Evolutionary conservation across 306 rosid genomes (phyloP), one percentile per base, ranked within the genome.

Genomic region (Acacia confusa): DNA sequence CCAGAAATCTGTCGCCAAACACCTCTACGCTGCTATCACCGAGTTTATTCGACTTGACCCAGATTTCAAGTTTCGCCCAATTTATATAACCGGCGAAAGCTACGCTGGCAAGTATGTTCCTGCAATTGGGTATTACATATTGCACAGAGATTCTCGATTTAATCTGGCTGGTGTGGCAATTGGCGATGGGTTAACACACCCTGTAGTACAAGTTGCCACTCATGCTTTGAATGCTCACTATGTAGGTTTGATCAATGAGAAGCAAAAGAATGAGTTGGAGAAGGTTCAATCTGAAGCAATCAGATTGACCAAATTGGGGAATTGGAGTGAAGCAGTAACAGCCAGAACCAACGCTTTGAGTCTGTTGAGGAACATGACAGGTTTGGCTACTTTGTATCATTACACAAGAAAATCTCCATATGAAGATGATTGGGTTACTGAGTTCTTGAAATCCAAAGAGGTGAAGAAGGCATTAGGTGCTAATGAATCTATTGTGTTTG

Each of bases 391-490:
- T 53, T 8, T n/a, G 13, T 53, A 7, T n/a, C 25, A 53, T 4
- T 53, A 20, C 61, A 53, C 61, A 20, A 53, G 27, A 20, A 53
- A 53, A 53, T 11, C 12, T 53, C 24, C 24, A 1, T 53, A 53
- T 53, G 61, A n/a, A 11, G 27, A n/a, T 53, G 25, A 53, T 19
- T n/a, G 20, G 24, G 61, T 53, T 0, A 8, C 11, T 8, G 61
- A 53, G 61, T 53, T 53, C 11, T 20, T 53, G 61, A 53, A 53
- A 19, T 53, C 22, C 24, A n/a, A 24, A 10, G 27, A 53, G 9
- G 61, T 53, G 61, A 53, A 53, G 25, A 53, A 53, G 61, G 61
- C 61, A 2, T 8, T 53, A 97, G 85, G 78, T 78, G 89, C 89
- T 34, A 78, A 81, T 38, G 90, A 53, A 8, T 53, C 61, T 53